Conservation (phyloP, 305 asterid species). For the Andrographis paniculata region DNA sequence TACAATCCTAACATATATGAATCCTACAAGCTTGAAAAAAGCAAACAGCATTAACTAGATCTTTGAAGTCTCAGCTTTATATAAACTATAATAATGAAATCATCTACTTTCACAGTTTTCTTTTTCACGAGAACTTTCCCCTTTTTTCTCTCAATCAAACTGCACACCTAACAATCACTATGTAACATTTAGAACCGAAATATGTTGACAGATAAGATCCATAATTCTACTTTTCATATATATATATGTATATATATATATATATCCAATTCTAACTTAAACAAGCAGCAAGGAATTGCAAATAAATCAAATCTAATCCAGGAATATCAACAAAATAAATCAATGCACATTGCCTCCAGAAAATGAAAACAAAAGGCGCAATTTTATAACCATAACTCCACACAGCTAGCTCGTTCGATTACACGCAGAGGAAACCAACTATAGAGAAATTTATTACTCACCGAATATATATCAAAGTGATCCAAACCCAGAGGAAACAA, state of each 20-base stretch:
- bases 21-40: not conserved
- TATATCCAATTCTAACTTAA: too few relatives aligned
- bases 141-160: slow-evolving; percentile 9
- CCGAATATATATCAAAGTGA: too few relatives aligned
- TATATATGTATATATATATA: too few relatives aligned
- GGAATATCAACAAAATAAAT: not conserved
- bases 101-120: not conserved
- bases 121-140: not conserved
- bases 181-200: not conserved
- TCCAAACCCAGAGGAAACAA: slow-evolving; percentile 14
- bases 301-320: not conserved
- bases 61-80: not conserved
- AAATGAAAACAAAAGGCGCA: not conserved
- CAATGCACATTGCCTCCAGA: not conserved
- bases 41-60: too few relatives aligned
- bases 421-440: too few relatives aligned
- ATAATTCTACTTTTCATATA: too few relatives aligned
- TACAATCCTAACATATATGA: slow-evolving; percentile 1
- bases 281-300: not conserved
- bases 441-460: too few relatives aligned
- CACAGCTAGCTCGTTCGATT: too few relatives aligned
- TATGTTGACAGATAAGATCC: too few relatives aligned
- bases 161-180: slow-evolving; percentile 2
- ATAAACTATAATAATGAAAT: not conserved
- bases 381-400: too few relatives aligned